Evolutionary conservation across 1,139 yeast species (phyloP).

Genomic region (Pichia norvegensis): DNA sequence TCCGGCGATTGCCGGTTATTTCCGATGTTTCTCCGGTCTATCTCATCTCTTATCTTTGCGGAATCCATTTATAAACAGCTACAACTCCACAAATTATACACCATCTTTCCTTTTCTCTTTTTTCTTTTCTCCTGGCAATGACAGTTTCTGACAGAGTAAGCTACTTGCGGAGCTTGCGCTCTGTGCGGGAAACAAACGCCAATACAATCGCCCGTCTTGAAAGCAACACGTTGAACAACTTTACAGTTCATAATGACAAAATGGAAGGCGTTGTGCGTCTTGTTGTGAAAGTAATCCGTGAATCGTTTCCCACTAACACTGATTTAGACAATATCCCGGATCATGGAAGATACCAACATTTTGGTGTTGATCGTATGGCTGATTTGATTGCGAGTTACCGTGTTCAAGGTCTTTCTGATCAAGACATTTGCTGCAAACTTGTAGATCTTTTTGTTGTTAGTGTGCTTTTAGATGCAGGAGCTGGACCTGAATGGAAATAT

Average conservation of each 20-base stretch:
- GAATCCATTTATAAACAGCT: not conserved
- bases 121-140: constrained; percentile 2
- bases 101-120: not conserved
- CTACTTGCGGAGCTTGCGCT: constrained; percentile 38
- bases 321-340: constrained; percentile 39
- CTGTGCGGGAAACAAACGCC: constrained; percentile 45
- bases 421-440: constrained; percentile 39
- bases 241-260: constrained; percentile 36
- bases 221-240: constrained; percentile 33
- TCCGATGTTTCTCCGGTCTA: too few relatives aligned
- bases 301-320: constrained; percentile 23
- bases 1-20: not conserved
- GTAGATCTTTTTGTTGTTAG: constrained; percentile 50
- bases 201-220: constrained; percentile 35
- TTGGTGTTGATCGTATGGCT: constrained; percentile 32
- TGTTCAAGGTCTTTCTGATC: constrained; percentile 18
- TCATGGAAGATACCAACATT: constrained; percentile 59
- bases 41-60: too few relatives aligned
- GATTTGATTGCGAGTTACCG: constrained; percentile 3
- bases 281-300: constrained; percentile 33
- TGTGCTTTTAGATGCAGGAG: constrained; percentile 56
- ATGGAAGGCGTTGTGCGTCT: constrained; percentile 36
- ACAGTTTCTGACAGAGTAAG: constrained; percentile 13
- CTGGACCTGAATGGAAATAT: constrained; percentile 48
- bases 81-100: not conserved